Percentiles rank a stretch among this genome's conserved stretches.
Evolutionary conservation across 2,329 filamentous ascomycete genomes (phyloP).

Genomic region (Colletotrichum destructivum): DNA sequence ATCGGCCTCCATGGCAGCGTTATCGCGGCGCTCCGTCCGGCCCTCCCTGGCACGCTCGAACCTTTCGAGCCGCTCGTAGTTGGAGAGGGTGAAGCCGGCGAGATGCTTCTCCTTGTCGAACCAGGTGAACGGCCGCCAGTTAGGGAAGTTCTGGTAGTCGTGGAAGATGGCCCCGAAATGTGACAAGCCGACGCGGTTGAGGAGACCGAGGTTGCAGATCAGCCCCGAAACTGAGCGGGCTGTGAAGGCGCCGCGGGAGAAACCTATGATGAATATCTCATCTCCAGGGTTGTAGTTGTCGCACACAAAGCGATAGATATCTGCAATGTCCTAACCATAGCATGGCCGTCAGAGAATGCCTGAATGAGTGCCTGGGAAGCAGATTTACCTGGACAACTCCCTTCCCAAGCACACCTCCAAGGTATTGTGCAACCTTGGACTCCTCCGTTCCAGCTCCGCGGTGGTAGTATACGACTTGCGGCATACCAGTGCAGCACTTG

Average conservation of each 20-base stretch:
- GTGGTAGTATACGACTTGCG: slow-evolving; percentile 57
- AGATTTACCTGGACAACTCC: slow-evolving; percentile 44
- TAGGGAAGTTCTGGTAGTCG: slow-evolving; percentile 41
- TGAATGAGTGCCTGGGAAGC: too few relatives aligned
- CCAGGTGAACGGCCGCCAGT: slow-evolving; percentile 3
- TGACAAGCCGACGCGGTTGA: slow-evolving; percentile 40
- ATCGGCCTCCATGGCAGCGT: neutral
- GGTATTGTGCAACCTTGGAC: slow-evolving; percentile 44
- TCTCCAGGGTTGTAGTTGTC: slow-evolving; percentile 53
- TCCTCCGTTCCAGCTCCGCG: slow-evolving; percentile 52
- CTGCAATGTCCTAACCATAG: slow-evolving; percentile 50
- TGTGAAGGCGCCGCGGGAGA: slow-evolving; percentile 55
- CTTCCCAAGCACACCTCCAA: slow-evolving; percentile 47
- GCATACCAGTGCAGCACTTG: slow-evolving; percentile 48
- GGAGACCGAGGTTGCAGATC: slow-evolving; percentile 42
- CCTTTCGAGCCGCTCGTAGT: slow-evolving; percentile 9
- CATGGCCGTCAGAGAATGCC: neutral
- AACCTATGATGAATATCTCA: slow-evolving; percentile 54
- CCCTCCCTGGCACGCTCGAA: neutral
- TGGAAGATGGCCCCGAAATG: slow-evolving; percentile 40
- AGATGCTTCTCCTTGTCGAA: slow-evolving; percentile 34
- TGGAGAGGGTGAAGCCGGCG: slow-evolving; percentile 25
- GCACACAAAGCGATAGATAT: slow-evolving; percentile 55
- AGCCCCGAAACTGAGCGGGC: slow-evolving; percentile 53
- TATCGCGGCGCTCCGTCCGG: neutral